Conservation (phyloP, 1,139 yeast genomes). For the Candida sanyaensis region DNA sequence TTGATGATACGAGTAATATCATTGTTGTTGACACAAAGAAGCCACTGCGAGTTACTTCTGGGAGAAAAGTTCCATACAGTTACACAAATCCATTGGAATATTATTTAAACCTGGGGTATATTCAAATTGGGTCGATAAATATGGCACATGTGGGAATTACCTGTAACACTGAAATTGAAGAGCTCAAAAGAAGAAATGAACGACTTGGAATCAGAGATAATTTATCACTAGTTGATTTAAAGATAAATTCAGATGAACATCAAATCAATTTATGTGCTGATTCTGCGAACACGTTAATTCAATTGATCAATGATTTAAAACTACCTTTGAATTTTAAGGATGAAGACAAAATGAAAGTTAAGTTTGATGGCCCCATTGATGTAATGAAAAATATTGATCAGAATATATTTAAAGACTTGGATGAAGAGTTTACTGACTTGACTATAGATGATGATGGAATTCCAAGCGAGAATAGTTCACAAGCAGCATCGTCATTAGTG, state of each 20-base stretch:
- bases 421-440: constrained; percentile 13
- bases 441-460: constrained; percentile 9
- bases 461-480: constrained; percentile 11
- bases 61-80: constrained; percentile 12
- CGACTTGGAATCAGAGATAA: constrained; percentile 21
- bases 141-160: constrained; percentile 45
- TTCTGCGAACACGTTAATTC: constrained; percentile 71
- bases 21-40: constrained; percentile 19
- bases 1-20: constrained; percentile 54
- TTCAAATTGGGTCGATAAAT: constrained; percentile 45
- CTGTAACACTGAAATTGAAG: constrained; percentile 28
- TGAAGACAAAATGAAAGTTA: constrained; percentile 54
- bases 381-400: constrained; percentile 51
- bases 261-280: constrained; percentile 78
- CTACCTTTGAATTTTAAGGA: constrained; percentile 62
- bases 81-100: constrained; percentile 17
- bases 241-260: constrained; percentile 50
- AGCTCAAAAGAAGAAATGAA: constrained; percentile 20
- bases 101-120: constrained; percentile 36
- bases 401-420: constrained; percentile 11
- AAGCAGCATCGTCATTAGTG: constrained; percentile 9
- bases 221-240: constrained; percentile 40
- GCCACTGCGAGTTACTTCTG: not conserved
- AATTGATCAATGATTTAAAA: constrained; percentile 69
- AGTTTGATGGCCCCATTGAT: constrained; percentile 37